phyloP scores from a whole-genome alignment of 805 yeast species.

The Sugiyamaella qingdaonensis region DNA sequence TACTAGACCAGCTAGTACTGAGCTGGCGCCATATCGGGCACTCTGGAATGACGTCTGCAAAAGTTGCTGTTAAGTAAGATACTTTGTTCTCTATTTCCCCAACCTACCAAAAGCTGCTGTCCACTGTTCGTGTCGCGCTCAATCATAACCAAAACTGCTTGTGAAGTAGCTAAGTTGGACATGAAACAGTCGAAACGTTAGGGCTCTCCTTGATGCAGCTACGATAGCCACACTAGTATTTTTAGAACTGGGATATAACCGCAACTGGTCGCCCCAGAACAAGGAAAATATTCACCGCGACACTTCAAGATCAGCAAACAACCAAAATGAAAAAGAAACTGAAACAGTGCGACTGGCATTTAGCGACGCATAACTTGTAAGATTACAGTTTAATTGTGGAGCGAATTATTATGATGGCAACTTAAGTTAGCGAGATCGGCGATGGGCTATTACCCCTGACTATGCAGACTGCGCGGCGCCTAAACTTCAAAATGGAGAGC shows the following conservation, averaged over 20 bases:
- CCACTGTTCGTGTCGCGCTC: not conserved
- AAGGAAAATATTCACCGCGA: not conserved
- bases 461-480: not conserved
- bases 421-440: not conserved
- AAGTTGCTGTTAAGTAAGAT: not conserved
- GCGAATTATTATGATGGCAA: not conserved
- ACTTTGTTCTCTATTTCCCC: no score
- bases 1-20: slow-evolving; percentile 35
- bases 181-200: slow-evolving; percentile 2
- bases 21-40: slow-evolving; percentile 29
- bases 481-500: not conserved
- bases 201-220: not conserved
- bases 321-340: not conserved
- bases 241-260: not conserved
- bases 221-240: not conserved
- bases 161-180: not conserved
- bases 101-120: slow-evolving; percentile 2
- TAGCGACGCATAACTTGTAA: not conserved
- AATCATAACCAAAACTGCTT: not conserved
- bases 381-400: not conserved
- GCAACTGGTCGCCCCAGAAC: not conserved
- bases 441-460: not conserved
- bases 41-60: slow-evolving; percentile 8
- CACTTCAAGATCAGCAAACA: not conserved
- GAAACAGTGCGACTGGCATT: no score